Conservation (phyloP, 441 rosid species). For the Euphorbia schlechtendalii region DNA sequence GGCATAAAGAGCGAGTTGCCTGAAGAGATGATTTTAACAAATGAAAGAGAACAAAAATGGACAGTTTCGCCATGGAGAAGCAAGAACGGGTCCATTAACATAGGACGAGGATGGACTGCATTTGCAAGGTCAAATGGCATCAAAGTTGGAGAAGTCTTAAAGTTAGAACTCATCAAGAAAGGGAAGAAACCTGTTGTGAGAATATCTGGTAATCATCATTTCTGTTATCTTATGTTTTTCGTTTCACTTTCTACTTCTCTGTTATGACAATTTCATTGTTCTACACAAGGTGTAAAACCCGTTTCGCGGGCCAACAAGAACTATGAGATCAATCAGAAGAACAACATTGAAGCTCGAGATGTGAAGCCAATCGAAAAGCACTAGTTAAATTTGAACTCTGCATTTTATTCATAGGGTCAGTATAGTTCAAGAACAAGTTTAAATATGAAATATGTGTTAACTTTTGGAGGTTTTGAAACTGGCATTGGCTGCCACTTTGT, state of each 20-base stretch:
- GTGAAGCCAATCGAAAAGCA: not conserved
- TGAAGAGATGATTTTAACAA: slow-evolving; percentile 6
- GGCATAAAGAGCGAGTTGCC: not conserved
- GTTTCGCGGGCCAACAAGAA: not conserved
- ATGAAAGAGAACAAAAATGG: slow-evolving; percentile 11
- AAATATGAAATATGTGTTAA: too few species aligned
- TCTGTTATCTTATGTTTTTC: not conserved
- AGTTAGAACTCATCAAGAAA: slow-evolving; percentile 10
- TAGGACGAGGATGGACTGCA: slow-evolving; percentile 4
- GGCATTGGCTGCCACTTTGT: not conserved
- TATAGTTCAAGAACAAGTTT: too few species aligned
- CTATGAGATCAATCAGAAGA: not conserved
- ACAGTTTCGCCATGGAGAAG: not conserved
- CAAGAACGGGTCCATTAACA: not conserved
- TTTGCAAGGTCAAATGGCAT: slow-evolving; percentile 13
- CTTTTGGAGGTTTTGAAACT: not conserved
- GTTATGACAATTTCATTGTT: not conserved
- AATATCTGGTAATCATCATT: not conserved
- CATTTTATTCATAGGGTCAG: not conserved
- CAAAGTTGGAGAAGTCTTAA: slow-evolving; percentile 5
- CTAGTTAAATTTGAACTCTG: not conserved
- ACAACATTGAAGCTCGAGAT: not conserved
- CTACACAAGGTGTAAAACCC: not conserved
- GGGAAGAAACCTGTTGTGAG: slow-evolving; percentile 7
- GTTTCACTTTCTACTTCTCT: not conserved